Percentiles rank a stretch among this genome's conserved stretches.
phyloP scores from a whole-genome alignment of 129 eudicot genomes.

The Cynara cardunculus region DNA sequence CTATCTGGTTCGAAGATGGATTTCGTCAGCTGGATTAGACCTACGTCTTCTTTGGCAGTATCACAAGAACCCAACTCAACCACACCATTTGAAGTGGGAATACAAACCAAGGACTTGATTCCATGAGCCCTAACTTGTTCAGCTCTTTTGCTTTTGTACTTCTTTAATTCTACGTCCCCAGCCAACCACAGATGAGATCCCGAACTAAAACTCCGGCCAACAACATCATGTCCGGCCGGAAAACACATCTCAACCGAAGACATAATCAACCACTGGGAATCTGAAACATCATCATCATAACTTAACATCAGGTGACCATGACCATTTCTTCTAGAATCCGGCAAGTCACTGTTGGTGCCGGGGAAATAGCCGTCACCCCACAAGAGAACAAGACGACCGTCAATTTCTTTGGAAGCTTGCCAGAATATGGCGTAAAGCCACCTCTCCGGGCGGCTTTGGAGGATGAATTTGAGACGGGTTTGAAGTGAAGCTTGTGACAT shows the following conservation, averaged over 20 bases:
- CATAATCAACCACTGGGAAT: constrained; percentile 45
- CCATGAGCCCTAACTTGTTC: constrained; percentile 50
- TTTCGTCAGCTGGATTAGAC: constrained; percentile 28
- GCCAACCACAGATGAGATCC: constrained; percentile 44
- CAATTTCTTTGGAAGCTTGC: constrained; percentile 35
- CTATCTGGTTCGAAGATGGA: constrained; percentile 25
- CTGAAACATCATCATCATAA: constrained; percentile 18
- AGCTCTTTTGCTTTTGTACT: constrained; percentile 32
- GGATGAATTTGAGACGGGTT: constrained; percentile 38
- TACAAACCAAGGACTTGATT: constrained; percentile 42
- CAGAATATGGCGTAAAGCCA: constrained; percentile 57
- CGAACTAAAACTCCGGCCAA: constrained; percentile 33
- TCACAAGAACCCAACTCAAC: constrained; percentile 50
- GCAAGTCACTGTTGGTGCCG: constrained; percentile 9
- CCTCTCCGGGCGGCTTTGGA: constrained; percentile 36
- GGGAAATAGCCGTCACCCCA: constrained; percentile 53
- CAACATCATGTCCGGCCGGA: constrained; percentile 19
- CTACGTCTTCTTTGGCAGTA: constrained; percentile 23
- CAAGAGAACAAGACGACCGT: constrained; percentile 26
- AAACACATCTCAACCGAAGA: constrained; percentile 34
- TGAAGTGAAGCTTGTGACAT: constrained; percentile 23
- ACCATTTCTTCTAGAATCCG: background rate
- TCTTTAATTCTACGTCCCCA: constrained; percentile 22
- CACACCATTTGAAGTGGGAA: constrained; percentile 43
- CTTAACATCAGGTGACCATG: constrained; percentile 10